phyloP scores from a whole-genome alignment of 352 stramenopile species.

The Pythium dissotocum region DNA sequence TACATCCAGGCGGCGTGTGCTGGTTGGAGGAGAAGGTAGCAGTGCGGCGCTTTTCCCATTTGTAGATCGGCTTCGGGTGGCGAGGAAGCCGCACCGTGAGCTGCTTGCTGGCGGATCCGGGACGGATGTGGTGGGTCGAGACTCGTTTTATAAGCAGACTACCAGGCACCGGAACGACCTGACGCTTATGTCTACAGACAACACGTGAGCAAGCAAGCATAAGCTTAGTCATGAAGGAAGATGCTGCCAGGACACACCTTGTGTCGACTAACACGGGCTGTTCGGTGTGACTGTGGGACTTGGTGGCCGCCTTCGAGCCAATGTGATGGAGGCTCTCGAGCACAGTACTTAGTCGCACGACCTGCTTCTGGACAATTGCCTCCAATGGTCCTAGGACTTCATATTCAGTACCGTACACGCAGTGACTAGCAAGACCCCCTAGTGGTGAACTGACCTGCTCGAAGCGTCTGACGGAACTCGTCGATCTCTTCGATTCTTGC shows the following conservation, averaged over 20 bases:
- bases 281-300: neutral
- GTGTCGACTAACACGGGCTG: constrained; percentile 14
- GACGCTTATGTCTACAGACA: constrained; percentile 10
- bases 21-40: constrained; percentile 14
- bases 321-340: constrained; percentile 33
- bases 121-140: constrained; percentile 22
- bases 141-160: constrained; percentile 37
- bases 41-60: constrained; percentile 46
- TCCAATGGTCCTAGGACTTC: constrained; percentile 33
- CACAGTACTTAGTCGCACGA: constrained; percentile 34
- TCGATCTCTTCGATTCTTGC: constrained; percentile 47
- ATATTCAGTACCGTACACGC: too few relatives aligned
- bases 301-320: neutral
- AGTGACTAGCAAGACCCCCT: too few relatives aligned
- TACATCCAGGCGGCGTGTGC: constrained; percentile 15
- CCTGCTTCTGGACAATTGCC: constrained; percentile 52
- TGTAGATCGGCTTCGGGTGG: constrained; percentile 52
- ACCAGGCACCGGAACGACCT: constrained; percentile 26
- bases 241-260: neutral
- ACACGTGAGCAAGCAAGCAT: neutral
- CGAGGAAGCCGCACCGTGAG: constrained; percentile 28
- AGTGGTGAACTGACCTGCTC: constrained; percentile 27
- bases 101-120: constrained; percentile 36
- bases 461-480: constrained; percentile 40
- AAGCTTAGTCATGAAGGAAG: neutral